Base-by-base conservation (phyloP, 306 rosid genomes). In the Crotalaria pallida region DNA sequence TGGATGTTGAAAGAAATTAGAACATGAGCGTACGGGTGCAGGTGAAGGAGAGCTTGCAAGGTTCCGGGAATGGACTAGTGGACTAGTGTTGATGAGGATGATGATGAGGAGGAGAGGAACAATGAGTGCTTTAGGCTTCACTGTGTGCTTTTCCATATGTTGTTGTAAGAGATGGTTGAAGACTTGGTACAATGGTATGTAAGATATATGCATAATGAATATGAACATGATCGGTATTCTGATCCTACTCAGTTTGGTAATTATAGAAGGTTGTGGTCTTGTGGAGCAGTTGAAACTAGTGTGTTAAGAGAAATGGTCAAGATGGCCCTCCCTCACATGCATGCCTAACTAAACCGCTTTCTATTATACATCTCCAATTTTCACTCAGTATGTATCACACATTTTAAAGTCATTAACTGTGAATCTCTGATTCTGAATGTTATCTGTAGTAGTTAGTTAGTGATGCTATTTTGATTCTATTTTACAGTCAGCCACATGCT, bases 11-110 rank as follows among this genome's bases (percentile, higher is more conserved):
- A 22, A 19, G 16, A 41, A 52, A 44, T 44, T 13, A 5, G 29
- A n/a, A n/a, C 19, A 47, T 9, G 69, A 47, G 74, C 93, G 48
- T 62, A 83, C 90, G 0, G 84, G 84, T 45, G 87, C 74, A 43
- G 83, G 88, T 0, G 94, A 63, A 34, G 87, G 90, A 55, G 84
- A 68, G 18, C 7, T 34, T 17, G 71, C 23, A 3, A 59, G 58
- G 27, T 45, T 19, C 55, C 48, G 33, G 1, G 83, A 74, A 68
- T 52, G 78, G 67, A 45, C 52, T 6, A 8, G 43, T 3, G 6
- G 51, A 62, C 67, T 65, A 57, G 83, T 58, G 40, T 53, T 67
- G 64, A 41, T 45, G 78, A 79, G 40, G 49, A 60, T 17, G 65
- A 69, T 3, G 10, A 71, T 5, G 17, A 75, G 6, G n/a, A 74